Percentiles rank a stretch among this genome's conserved stretches.
Evolutionary conservation across 1,284 basidiomycete genomes (phyloP).

Genomic region (Gastroboletus turbinatus): DNA sequence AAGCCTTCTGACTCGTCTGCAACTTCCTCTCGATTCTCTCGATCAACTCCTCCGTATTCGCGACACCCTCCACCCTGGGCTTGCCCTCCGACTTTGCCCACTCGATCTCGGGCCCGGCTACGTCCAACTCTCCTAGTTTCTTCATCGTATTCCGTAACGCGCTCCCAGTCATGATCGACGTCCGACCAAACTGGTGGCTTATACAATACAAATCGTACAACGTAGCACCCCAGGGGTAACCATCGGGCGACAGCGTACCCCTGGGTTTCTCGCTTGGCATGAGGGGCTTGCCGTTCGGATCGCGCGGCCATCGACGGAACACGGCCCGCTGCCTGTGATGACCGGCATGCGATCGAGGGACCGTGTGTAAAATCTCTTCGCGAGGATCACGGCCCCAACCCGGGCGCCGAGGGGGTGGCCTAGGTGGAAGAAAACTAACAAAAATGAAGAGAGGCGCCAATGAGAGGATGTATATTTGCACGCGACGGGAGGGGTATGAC

Average conservation of each 20-base stretch:
- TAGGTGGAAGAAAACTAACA: background rate
- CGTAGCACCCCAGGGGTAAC: conserved; percentile 44
- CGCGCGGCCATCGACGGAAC: conserved; percentile 28
- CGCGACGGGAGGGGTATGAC: background rate
- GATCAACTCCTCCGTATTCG: conserved; percentile 30
- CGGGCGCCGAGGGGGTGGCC: background rate
- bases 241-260: conserved; percentile 36
- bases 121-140: conserved; percentile 35
- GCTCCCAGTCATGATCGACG: conserved; percentile 40
- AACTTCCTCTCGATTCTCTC: conserved; percentile 12
- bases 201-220: conserved; percentile 49
- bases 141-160: conserved; percentile 37
- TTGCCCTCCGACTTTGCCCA: conserved; percentile 40
- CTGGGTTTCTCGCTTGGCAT: fast-evolving
- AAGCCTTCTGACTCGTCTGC: background rate
- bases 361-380: conserved; percentile 10
- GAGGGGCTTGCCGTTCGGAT: conserved; percentile 8
- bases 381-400: conserved; percentile 6
- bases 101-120: conserved; percentile 33
- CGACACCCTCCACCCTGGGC: conserved; percentile 34
- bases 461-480: background rate
- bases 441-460: no score
- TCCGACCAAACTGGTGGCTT: no score
- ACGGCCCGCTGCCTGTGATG: conserved; percentile 6
- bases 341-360: conserved; percentile 4